A percentile compares a stretch with the other conserved stretches of the same genome.
Conservation (phyloP, 306 rosid species). For the Arachis hypogaea region DNA sequence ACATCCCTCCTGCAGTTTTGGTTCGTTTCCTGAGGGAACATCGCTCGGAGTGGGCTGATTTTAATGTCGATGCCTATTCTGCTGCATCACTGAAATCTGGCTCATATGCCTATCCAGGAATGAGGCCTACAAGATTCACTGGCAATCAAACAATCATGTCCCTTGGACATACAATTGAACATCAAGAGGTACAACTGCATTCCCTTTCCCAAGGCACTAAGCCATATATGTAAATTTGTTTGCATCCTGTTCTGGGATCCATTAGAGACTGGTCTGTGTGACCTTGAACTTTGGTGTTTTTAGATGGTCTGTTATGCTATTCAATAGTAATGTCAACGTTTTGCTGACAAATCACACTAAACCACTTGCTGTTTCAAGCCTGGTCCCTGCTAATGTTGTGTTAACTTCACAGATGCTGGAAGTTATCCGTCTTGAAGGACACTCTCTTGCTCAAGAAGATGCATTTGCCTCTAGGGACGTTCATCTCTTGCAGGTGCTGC, state of each 20-base stretch:
- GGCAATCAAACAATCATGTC: slow-evolving; percentile 82
- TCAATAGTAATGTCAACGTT: not conserved
- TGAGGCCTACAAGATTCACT: slow-evolving; percentile 79
- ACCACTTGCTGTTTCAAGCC: not conserved
- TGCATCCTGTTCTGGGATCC: slow-evolving; percentile 10
- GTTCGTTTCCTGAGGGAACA: slow-evolving; percentile 84
- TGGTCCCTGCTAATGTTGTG: slow-evolving; percentile 2
- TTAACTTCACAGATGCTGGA: slow-evolving; percentile 62
- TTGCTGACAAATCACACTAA: not conserved
- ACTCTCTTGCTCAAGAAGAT: slow-evolving; percentile 68
- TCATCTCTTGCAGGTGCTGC: slow-evolving; percentile 75
- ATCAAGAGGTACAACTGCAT: slow-evolving; percentile 56
- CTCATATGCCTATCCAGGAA: slow-evolving; percentile 66
- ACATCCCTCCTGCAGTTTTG: slow-evolving; percentile 73
- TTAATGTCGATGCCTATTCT: slow-evolving; percentile 71
- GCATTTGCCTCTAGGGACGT: slow-evolving; percentile 70
- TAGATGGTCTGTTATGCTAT: slow-evolving; percentile 5
- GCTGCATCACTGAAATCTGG: slow-evolving; percentile 71
- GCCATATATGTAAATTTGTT: not conserved
- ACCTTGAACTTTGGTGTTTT: not conserved
- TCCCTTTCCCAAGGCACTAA: not conserved
- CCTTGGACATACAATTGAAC: slow-evolving; percentile 73
- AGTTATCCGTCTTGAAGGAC: slow-evolving; percentile 80
- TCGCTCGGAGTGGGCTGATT: slow-evolving; percentile 91
- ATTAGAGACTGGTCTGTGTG: not conserved